phyloP scores from a whole-genome alignment of 768 basidiomycete genomes.

The Dacryopinax primogenitus region DNA sequence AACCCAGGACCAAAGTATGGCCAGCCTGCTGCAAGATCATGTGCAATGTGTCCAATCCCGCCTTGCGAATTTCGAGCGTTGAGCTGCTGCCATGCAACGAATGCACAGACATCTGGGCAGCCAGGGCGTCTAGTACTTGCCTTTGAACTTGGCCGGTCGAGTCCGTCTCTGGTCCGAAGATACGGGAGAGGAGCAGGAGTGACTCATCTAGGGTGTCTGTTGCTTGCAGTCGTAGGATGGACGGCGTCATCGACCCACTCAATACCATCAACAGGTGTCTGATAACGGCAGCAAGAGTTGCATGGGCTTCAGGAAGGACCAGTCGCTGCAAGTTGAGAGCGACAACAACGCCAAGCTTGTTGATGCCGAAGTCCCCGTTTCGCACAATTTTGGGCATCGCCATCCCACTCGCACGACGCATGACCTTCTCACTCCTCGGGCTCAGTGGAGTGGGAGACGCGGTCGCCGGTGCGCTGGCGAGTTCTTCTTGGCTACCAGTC shows the following conservation, averaged over 20 bases:
- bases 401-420: not conserved
- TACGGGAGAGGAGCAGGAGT: conserved; percentile 61
- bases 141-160: conserved; percentile 60
- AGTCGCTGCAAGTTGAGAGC: conserved; percentile 78
- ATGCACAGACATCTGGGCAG: conserved; percentile 49
- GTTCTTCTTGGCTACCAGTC: not conserved
- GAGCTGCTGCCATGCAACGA: conserved; percentile 34
- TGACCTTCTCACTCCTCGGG: conserved; percentile 7
- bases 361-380: conserved; percentile 79
- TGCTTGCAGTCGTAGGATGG: conserved; percentile 71
- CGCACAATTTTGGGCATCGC: not conserved
- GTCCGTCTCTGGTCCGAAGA: conserved; percentile 45
- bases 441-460: not conserved
- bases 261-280: conserved; percentile 68
- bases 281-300: conserved; percentile 77
- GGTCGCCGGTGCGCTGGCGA: not conserved
- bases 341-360: conserved; percentile 66
- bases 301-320: conserved; percentile 63
- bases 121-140: conserved; percentile 73
- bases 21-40: conserved; percentile 83
- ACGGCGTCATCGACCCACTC: conserved; percentile 52
- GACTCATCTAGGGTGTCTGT: conserved; percentile 78
- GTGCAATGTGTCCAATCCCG: conserved; percentile 82
- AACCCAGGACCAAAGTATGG: conserved; percentile 82
- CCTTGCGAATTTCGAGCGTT: conserved; percentile 63